Evolutionary conservation across 495 filamentous ascomycete genomes (phyloP).

Genomic region (Neurospora tetraspora): DNA sequence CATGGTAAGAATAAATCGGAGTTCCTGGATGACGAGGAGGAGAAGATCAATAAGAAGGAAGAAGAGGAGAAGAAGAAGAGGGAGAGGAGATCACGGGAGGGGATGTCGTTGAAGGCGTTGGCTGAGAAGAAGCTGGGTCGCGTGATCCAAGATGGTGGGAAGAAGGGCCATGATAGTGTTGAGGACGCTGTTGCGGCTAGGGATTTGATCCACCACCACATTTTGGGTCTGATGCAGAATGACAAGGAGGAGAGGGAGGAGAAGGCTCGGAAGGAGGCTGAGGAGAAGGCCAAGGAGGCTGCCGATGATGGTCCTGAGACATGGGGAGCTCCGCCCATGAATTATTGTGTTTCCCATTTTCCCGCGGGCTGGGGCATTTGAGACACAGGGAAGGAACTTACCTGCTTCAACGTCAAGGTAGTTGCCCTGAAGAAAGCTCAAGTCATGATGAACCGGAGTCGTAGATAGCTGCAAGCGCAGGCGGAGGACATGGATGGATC

Average conservation of each 20-base stretch:
- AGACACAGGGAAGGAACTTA: no score
- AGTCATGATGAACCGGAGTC: no score
- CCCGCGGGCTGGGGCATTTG: no score
- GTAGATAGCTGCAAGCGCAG: no score
- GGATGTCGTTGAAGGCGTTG: constrained; percentile 23
- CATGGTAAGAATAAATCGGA: no score
- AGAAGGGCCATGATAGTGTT: constrained; percentile 25
- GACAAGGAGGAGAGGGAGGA: neutral
- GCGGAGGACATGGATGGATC: no score
- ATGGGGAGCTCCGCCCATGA: no score
- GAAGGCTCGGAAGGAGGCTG: neutral
- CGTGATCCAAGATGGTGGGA: constrained; percentile 19
- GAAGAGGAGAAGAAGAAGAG: neutral
- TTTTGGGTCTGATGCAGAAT: neutral
- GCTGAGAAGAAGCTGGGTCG: constrained; percentile 16
- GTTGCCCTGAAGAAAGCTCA: no score
- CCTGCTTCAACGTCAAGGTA: no score
- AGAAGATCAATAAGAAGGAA: neutral
- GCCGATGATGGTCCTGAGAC: neutral
- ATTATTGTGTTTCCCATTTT: neutral
- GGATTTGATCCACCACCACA: constrained; percentile 20
- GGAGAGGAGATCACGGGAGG: neutral
- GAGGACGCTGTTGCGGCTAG: constrained; percentile 32
- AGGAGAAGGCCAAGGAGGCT: neutral
- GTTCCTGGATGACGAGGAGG: no score